Base-by-base conservation (phyloP, 2,329 filamentous ascomycete genomes). In the Trichoderma guizhouense region DNA sequence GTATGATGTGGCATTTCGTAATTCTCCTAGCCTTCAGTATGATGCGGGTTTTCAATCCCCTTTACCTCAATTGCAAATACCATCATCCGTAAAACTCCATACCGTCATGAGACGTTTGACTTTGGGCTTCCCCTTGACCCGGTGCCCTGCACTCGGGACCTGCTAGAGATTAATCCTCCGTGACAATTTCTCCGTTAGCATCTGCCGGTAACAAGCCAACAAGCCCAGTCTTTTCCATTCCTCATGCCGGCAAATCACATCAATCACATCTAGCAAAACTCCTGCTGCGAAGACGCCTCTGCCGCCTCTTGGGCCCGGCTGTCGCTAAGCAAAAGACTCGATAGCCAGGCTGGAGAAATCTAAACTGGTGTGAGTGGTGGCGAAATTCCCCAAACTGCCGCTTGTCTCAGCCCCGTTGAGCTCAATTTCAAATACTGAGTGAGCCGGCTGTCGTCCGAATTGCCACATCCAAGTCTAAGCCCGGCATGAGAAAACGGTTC, bases 81-180 rank as follows among this genome's bases (percentile, higher is more conserved):
- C 43, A 47, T 47, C 9, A 28, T 58, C 28, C 14, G 5, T 7
- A 28, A 58, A 55, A 3, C 55, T 60, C 55, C 28, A n/a, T 21
- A 21, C 18, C 55, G n/a, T 60, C 55, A 28, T 60, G 32, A 36
- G 63, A n/a, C 12, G 47, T 53, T n/a, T 26, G 30, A 15, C 64
- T 30, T 39, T 43, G 18, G n/a, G 11, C 24, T 28, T 34, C 26
- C 65, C 53, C 53, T 69, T 58, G 11, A 7, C n/a, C 55, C 53
- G 34, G 36, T 61, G 66, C 66, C 66, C 39, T 69, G 66, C 60
- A 7, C 26, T 69, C 66, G 66, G 66, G 66, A 51, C 26, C 55
- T 51, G 26, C 34, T 24, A 43, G 15, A 60, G 9, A n/a, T 5
- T 64, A 64, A 64, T 64, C 12, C 39, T 64, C 61, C 61, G 39